Evolutionary conservation across 2,329 filamentous ascomycete genomes (phyloP), one percentile per base, ranked within the genome.

Genomic region (Apiospora hydei): DNA sequence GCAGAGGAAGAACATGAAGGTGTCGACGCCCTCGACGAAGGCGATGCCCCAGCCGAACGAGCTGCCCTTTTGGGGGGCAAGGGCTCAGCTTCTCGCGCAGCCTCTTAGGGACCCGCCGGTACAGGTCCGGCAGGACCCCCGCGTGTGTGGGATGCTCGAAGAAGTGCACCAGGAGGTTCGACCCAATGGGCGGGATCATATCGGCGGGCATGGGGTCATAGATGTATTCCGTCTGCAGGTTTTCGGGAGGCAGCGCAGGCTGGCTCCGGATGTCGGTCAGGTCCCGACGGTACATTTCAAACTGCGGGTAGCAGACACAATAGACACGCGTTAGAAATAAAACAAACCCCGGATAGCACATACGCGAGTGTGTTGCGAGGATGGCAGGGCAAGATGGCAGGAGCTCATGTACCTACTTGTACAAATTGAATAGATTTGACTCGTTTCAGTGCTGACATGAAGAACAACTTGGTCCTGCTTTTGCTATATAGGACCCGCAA

Each of bases 21-120:
- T 72, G 71, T 79, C 71, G 14, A 77, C 67, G 1, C 77, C 78
- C 69, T 80, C 78, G 0, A 76, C 75, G 21, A 78, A 76, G 14
- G 80, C 73, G 16, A 80, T 64, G 8, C 77, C 79, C 79, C 78
- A 80, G 11, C 77, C 78, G 6, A 76, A 69, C 0, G 76, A 78
- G 14, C 71, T 76, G 3, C 78, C 76, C 5, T 75, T 75, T 3
- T 71, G n/a, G 46, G 3, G 74, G 74, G 53, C 77, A 78, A 6
- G 77, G 73, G 41, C 74, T 69, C 7, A 80, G 72, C 67, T 76
- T 77, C 3, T 71, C 72, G 4, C 74, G 73, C 6, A 79, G 70
- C 47, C 80, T 80, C 68, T 78, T 79, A 0, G 78, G 78, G 21
- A 77, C 71, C n/a, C 73, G 76, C 7, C 61, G 67, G 41, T 74